A percentile compares a stretch with the other conserved stretches of the same genome.
Evolutionary conservation across 208 protist genomes (phyloP).

Genomic region (Cochliopodium minus): DNA sequence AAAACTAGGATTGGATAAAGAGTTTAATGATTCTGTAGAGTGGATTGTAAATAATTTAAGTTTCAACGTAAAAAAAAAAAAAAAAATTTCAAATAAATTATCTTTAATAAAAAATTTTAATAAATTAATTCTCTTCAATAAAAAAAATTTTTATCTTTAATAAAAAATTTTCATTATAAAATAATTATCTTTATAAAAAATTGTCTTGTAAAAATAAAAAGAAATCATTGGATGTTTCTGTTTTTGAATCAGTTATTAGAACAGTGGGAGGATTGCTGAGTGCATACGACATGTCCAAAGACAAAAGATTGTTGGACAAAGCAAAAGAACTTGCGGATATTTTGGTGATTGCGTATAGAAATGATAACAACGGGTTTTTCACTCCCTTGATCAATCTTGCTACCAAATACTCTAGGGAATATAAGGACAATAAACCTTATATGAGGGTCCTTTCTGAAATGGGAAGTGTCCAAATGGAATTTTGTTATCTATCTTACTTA

Average conservation of each 20-base stretch:
- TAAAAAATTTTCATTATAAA: background rate
- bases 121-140: background rate
- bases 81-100: too few relatives aligned
- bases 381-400: background rate
- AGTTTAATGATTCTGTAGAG: slow-evolving; percentile 27
- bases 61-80: slow-evolving; percentile 15
- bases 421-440: background rate
- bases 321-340: slow-evolving; percentile 26
- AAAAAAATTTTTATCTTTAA: background rate
- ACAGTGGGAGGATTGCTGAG: slow-evolving; percentile 45
- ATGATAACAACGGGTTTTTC: slow-evolving; percentile 12
- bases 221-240: slow-evolving; percentile 20
- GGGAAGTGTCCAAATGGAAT: background rate
- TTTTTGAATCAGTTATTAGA: slow-evolving; percentile 61
- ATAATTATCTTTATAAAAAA: background rate
- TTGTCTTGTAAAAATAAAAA: background rate
- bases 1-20: too few relatives aligned
- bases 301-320: slow-evolving; percentile 26
- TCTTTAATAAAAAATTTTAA: background rate
- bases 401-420: background rate
- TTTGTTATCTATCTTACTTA: background rate
- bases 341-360: slow-evolving; percentile 32
- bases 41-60: slow-evolving; percentile 27
- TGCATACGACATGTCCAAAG: slow-evolving; percentile 35
- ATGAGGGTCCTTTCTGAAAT: background rate